Percentiles rank a stretch among this genome's conserved stretches.
Evolutionary conservation across 805 yeast species (phyloP).

Genomic region (Schwanniomyces polymorphus): DNA sequence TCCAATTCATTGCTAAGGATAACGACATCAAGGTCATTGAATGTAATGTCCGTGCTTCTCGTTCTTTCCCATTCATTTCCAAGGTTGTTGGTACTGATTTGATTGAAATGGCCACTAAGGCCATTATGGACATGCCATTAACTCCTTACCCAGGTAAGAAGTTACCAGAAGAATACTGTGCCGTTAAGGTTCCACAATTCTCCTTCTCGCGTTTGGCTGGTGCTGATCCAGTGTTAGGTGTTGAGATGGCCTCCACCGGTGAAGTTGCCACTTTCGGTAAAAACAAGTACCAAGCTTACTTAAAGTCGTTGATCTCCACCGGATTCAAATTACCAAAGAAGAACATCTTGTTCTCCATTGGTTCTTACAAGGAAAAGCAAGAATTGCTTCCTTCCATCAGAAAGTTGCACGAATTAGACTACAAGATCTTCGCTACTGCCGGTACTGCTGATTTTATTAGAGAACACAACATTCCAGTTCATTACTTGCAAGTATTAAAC

Average conservation of each 20-base stretch:
- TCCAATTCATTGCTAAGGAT: constrained; percentile 94
- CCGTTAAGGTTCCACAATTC: constrained; percentile 97
- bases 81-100: constrained; percentile 95
- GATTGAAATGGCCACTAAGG: constrained; percentile 96
- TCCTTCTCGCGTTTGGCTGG: constrained; percentile 96
- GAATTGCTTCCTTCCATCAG: constrained; percentile 88
- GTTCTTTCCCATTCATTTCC: constrained; percentile 98
- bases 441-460: constrained; percentile 98
- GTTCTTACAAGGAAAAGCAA: constrained; percentile 94
- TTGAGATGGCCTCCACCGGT: constrained; percentile 99
- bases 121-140: constrained; percentile 84
- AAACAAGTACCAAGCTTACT: constrained; percentile 94
- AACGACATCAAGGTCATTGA: constrained; percentile 96
- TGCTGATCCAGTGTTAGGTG: constrained; percentile 97
- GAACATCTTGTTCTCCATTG: constrained; percentile 89
- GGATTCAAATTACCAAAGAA: constrained; percentile 95
- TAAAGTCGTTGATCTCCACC: constrained; percentile 91
- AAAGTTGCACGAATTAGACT: constrained; percentile 81
- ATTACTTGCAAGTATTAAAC: constrained; percentile 84
- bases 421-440: constrained; percentile 91
- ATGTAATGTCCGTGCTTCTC: constrained; percentile 98
- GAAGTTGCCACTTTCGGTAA: constrained; percentile 88
- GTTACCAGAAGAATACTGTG: constrained; percentile 92
- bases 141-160: constrained; percentile 87
- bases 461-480: constrained; percentile 92